These are phyloP conservation scores for Heracleum sosnowskyi DNA, from an alignment of 129 eudicot species.

Conservation along the genomic window DNA sequence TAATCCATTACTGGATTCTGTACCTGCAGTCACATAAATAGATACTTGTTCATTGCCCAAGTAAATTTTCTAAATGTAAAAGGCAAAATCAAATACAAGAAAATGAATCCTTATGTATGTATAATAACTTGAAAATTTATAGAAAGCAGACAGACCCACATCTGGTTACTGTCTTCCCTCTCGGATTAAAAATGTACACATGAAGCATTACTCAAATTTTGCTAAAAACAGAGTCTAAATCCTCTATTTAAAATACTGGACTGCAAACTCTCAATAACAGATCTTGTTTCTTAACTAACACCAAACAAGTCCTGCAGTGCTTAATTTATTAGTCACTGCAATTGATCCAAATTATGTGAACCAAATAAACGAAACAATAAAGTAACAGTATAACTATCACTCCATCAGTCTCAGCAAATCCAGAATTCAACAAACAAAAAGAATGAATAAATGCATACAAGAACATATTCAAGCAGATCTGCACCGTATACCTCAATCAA, in stretches of 20 bases:
- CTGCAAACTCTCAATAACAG: neutral
- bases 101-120: neutral
- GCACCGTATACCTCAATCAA: neutral
- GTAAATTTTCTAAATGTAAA: neutral
- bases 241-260: neutral
- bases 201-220: neutral
- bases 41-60: constrained; percentile 6
- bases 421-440: neutral
- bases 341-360: neutral
- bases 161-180: neutral
- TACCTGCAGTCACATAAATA: constrained; percentile 30
- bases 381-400: neutral
- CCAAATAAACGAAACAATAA: neutral
- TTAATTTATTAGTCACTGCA: neutral
- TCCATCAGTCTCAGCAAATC: neutral
- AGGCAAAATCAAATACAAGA: neutral
- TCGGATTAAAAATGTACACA: no score
- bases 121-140: no score
- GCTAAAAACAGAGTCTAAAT: neutral
- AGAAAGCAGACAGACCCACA: neutral
- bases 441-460: neutral
- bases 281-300: neutral
- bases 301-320: neutral
- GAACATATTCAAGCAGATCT: neutral
- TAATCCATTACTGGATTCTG: constrained; percentile 6